Evolutionary conservation across 139 green algal species (phyloP), one percentile per base, ranked within the genome.

Genomic region (Trebouxia sp.): DNA sequence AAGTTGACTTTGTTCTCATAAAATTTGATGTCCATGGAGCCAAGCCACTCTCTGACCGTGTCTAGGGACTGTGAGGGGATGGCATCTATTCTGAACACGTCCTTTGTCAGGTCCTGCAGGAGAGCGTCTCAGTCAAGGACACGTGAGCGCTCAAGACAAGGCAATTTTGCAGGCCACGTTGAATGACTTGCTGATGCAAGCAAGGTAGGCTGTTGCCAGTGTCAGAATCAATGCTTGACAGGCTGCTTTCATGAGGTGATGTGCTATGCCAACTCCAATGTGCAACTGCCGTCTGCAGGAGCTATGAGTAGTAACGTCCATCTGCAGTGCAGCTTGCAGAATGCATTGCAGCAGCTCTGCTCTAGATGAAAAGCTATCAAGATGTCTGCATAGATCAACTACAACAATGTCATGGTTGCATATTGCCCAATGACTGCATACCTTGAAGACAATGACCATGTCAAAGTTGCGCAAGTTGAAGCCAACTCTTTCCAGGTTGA

Each of bases 401-500:
- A n/a, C n/a, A n/a, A n/a, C n/a, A n/a, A n/a, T n/a, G 20, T 62
- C 20, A 62, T 62, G 50, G 50, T 62, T 20, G 20, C 17, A 20
- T n/a, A 20, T n/a, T 17, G 50, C 17, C 17, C 7, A 42, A 0
- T 26, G 4, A 14, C 0, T 22, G 8, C 70, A 9, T 48, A 92
- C 91, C 89, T 98, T 99, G 92, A 96, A 98, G 5, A 99, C 91
- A 76, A 99, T 95, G 47, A 93, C 87, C 92, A 99, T 97, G 92
- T 99, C 96, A 78, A 99, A 98, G 86, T 98, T 98, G 81, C 98
- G 98, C 77, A 98, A 89, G 89, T 96, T 95, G 83, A 99, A 98
- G 67, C 96, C 97, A 38, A 99, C 96, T 45, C 97, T 92, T 90
- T 99, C 97, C 50, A 99, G 88, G 89, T 97, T 98, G 42, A 99